Conservation (phyloP, 106 monocot species). For the Platanthera guangdongensis region DNA sequence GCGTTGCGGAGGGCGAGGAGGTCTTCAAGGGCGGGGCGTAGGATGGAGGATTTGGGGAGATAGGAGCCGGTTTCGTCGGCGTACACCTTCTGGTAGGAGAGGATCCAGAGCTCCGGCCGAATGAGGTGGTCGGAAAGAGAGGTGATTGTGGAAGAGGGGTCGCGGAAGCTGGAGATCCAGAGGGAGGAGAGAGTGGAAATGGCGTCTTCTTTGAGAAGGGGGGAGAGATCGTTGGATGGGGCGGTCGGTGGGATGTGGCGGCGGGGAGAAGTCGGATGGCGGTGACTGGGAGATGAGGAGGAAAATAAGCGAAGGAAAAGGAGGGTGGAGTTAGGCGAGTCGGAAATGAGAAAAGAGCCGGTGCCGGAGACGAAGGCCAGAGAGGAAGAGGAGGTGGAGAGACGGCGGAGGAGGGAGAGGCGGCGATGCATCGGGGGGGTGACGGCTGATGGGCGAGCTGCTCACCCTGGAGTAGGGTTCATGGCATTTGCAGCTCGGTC, state of each 20-base stretch:
- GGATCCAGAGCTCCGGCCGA: conserved; percentile 68
- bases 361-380: not conserved
- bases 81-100: conserved; percentile 90
- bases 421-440: not conserved
- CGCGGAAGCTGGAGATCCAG: conserved; percentile 73
- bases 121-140: conserved; percentile 48
- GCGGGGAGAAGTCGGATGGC: not conserved
- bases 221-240: conserved; percentile 17
- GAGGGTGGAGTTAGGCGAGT: not conserved
- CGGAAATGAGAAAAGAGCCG: not conserved
- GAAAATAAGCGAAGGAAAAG: not conserved
- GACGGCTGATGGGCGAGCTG: not conserved
- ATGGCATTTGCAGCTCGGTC: not conserved
- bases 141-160: conserved; percentile 26
- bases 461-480: conserved; percentile 2
- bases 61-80: conserved; percentile 92
- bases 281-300: not conserved
- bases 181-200: conserved; percentile 48
- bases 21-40: conserved; percentile 35
- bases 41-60: conserved; percentile 52
- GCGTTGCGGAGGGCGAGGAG: conserved; percentile 89
- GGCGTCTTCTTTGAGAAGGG: conserved; percentile 55
- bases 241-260: not conserved
- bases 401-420: not conserved
- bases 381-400: not conserved